phyloP scores from a whole-genome alignment of 768 basidiomycete species.

The Exsudoporus frostii region DNA sequence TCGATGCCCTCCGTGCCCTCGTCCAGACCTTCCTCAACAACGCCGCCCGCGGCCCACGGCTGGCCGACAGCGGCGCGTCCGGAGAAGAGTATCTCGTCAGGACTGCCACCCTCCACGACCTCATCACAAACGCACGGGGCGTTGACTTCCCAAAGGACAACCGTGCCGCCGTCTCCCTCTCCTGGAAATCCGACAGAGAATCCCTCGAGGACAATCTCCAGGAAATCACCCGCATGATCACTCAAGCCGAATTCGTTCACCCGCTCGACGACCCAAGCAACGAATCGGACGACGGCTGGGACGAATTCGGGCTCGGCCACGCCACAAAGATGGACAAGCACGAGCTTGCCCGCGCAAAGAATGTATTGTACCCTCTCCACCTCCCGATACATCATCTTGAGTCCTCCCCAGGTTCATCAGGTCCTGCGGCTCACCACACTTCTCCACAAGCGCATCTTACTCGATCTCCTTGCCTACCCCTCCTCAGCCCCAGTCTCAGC shows the following conservation, averaged over 20 bases:
- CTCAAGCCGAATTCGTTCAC: slow-evolving; percentile 35
- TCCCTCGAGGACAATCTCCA: slow-evolving; percentile 58
- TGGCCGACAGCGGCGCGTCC: slow-evolving; percentile 9
- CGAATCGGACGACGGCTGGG: slow-evolving; percentile 53
- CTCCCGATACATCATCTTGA: slow-evolving; percentile 1
- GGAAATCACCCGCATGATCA: slow-evolving; percentile 57
- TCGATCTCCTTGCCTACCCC: slow-evolving; percentile 44
- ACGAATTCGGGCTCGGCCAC: slow-evolving; percentile 51
- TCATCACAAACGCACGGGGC: slow-evolving; percentile 50
- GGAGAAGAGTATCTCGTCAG: slow-evolving; percentile 52
- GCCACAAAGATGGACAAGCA: slow-evolving; percentile 41
- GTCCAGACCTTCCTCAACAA: slow-evolving; percentile 41
- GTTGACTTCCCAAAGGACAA: slow-evolving; percentile 56
- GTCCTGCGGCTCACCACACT: slow-evolving; percentile 57
- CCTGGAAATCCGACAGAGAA: slow-evolving; percentile 49
- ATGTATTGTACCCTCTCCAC: slow-evolving; percentile 39
- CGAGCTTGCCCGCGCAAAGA: slow-evolving; percentile 58
- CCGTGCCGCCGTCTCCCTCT: slow-evolving; percentile 50
- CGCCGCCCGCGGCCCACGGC: slow-evolving; percentile 22
- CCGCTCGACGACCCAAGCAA: background rate
- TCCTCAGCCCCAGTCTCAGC: slow-evolving; percentile 22
- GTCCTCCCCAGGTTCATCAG: slow-evolving; percentile 47
- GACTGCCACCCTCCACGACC: slow-evolving; percentile 59
- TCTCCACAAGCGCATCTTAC: slow-evolving; percentile 58
- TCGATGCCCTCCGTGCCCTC: slow-evolving; percentile 45